Evolutionary conservation across 108 stramenopile species (phyloP).

Genomic region (Phaeodactylum tricornutum): DNA sequence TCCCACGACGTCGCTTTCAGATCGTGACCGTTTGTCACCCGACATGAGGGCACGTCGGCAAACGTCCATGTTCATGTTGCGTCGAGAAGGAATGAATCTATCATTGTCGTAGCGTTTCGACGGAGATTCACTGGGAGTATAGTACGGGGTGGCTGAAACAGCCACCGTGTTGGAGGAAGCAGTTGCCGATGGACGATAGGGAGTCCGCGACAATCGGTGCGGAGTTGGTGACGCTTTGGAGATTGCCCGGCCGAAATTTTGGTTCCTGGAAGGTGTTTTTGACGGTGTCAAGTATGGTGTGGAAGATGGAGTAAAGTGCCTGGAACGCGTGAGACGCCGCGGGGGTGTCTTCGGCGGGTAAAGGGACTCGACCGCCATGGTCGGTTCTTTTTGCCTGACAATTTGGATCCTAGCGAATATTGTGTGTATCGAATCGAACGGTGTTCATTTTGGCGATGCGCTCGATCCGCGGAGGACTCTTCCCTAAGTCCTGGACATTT

Average conservation of each 20-base stretch:
- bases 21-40: slow-evolving; percentile 22
- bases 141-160: too few species aligned
- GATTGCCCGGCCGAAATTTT: too few species aligned
- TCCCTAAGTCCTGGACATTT: background rate
- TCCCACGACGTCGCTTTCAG: background rate
- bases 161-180: too few species aligned
- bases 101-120: slow-evolving; percentile 24
- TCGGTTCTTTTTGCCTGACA: background rate
- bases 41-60: slow-evolving; percentile 51
- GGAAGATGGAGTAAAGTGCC: too few species aligned
- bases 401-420: too few species aligned
- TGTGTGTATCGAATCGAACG: background rate
- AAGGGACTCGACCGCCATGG: background rate
- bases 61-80: slow-evolving; percentile 64
- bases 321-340: too few species aligned
- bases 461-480: background rate
- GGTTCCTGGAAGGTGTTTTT: too few species aligned
- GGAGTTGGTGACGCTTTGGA: too few species aligned
- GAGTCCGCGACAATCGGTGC: too few species aligned
- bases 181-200: too few species aligned
- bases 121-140: too few species aligned
- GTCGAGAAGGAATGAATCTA: slow-evolving; percentile 84
- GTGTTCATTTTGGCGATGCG: background rate
- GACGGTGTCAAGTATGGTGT: too few species aligned
- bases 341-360: background rate